phyloP scores from a whole-genome alignment of 768 basidiomycete species.

The Lentinula boryana region DNA sequence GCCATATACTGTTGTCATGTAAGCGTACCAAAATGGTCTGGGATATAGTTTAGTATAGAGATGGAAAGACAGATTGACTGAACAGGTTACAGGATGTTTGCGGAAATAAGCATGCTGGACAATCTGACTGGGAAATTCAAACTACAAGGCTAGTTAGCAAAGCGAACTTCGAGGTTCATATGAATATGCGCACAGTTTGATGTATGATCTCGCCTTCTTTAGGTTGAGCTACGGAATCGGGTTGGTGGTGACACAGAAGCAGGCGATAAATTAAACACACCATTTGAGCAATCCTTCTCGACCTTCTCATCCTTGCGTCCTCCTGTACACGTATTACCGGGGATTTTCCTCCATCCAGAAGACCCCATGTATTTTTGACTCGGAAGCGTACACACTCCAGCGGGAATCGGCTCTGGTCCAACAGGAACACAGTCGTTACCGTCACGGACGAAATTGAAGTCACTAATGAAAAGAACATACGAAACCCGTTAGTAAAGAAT shows the following conservation, averaged over 20 bases:
- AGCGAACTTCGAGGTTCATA: neutral
- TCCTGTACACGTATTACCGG: conserved; percentile 83
- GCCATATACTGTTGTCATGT: conserved; percentile 76
- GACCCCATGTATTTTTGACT: conserved; percentile 76
- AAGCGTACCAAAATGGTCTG: conserved; percentile 84
- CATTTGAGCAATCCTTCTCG: conserved; percentile 73
- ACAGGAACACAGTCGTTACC: conserved; percentile 73
- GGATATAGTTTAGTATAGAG: neutral
- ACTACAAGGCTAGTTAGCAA: conserved; percentile 32
- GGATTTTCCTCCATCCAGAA: conserved; percentile 87
- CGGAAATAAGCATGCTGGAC: conserved; percentile 83
- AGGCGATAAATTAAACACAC: conserved; percentile 36
- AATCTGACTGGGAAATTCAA: conserved; percentile 59
- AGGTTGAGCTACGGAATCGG: conserved; percentile 57
- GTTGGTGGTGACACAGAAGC: neutral
- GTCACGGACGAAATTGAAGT: conserved; percentile 83
- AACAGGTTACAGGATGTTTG: conserved; percentile 52
- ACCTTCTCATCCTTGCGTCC: conserved; percentile 68
- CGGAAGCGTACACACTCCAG: conserved; percentile 58
- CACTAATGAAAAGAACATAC: conserved; percentile 36
- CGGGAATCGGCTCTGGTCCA: conserved; percentile 84
- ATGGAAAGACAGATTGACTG: neutral
- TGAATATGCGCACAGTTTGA: conserved; percentile 50
- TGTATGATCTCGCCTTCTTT: conserved; percentile 73
- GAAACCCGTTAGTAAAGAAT: conserved; percentile 2